A percentile compares a stretch with the other conserved stretches of the same genome.
phyloP scores from a whole-genome alignment of 2,329 filamentous ascomycete species.

The Myrmaecium sp. region DNA sequence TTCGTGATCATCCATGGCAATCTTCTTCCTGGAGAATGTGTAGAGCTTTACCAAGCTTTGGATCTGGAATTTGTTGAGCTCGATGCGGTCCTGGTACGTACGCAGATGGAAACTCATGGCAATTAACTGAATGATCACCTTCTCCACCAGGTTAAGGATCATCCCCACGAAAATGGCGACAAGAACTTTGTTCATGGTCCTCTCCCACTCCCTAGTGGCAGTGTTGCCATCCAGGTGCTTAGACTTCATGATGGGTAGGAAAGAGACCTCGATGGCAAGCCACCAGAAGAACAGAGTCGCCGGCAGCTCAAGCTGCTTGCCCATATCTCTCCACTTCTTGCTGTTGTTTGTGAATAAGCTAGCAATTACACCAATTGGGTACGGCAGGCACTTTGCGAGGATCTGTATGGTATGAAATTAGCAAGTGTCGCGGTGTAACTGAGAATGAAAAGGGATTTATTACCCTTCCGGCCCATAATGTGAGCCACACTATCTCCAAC shows the following conservation, averaged over 20 bases:
- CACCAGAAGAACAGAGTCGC: slow-evolving; percentile 84
- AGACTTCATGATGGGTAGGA: slow-evolving; percentile 62
- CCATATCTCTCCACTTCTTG: slow-evolving; percentile 89
- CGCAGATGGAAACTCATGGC: slow-evolving; percentile 83
- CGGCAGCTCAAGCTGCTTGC: slow-evolving; percentile 68
- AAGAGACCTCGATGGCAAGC: slow-evolving; percentile 71
- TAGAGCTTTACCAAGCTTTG: slow-evolving; percentile 48
- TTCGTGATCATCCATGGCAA: slow-evolving; percentile 57
- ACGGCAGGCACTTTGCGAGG: slow-evolving; percentile 47
- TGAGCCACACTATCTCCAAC: slow-evolving; percentile 86
- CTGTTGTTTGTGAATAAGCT: slow-evolving; percentile 69
- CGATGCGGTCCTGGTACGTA: slow-evolving; percentile 80
- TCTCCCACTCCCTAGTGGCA: slow-evolving; percentile 49
- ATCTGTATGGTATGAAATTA: slow-evolving; percentile 23
- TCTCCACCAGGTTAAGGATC: slow-evolving; percentile 71
- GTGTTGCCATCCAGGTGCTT: slow-evolving; percentile 39
- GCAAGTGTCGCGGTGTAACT: not conserved
- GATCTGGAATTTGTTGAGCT: slow-evolving; percentile 84
- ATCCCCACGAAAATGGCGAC: slow-evolving; percentile 68
- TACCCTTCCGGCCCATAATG: slow-evolving; percentile 60
- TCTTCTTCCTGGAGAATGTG: slow-evolving; percentile 45
- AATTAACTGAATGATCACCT: slow-evolving; percentile 88
- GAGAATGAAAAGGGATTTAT: slow-evolving; percentile 7
- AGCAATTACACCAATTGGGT: slow-evolving; percentile 43
- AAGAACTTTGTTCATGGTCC: slow-evolving; percentile 68